Evolutionary conservation across 345 rosid genomes (phyloP), one percentile per base, ranked within the genome.

Genomic region (Euphorbia peplus): DNA sequence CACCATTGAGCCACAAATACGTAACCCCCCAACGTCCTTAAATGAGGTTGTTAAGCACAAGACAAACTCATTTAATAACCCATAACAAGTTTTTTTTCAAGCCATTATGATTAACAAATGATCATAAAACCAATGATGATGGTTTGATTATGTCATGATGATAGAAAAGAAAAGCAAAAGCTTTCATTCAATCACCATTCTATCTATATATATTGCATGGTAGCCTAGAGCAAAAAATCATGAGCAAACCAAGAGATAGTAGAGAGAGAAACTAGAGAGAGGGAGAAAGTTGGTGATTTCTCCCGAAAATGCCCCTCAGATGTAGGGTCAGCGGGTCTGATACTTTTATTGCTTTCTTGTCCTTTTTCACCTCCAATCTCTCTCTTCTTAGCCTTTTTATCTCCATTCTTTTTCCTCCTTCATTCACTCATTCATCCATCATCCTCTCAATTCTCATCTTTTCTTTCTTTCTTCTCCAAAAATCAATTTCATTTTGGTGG

Each of bases 261-360:
- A 37, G 71, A 64, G 60, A 53, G 24, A 44, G 50, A 44, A 42
- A 42, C 47, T 7, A 42, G n/a, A 22, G 60, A 44, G 60, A 52
- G 69, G 19, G 24, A 67, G 28, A 46, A 58, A 75, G 47, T 47
- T 71, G 70, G 72, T 69, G 73, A 74, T 71, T 71, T 68, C 69
- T 48, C 58, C 61, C 39, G 24, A 41, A 11, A 10, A n/a, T 18
- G 55, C 61, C 60, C 71, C 6, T 32, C 67, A 70, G 73, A 65
- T 26, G 76, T 75, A 69, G 81, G 75, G 76, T 14, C 63, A 69
- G 62, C 53, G 79, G 67, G 61, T 71, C 68, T 70, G 67, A 75
- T 58, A 28, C 83, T 80, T 83, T 84, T 73, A 80, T 73, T 80
- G 62, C 82, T 66, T 66, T 75, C 37, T 76, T 86, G 85, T 80